Evolutionary conservation across 768 basidiomycete species (phyloP), one percentile per base, ranked within the genome.

Genomic region (Gloeophyllum trabeum): DNA sequence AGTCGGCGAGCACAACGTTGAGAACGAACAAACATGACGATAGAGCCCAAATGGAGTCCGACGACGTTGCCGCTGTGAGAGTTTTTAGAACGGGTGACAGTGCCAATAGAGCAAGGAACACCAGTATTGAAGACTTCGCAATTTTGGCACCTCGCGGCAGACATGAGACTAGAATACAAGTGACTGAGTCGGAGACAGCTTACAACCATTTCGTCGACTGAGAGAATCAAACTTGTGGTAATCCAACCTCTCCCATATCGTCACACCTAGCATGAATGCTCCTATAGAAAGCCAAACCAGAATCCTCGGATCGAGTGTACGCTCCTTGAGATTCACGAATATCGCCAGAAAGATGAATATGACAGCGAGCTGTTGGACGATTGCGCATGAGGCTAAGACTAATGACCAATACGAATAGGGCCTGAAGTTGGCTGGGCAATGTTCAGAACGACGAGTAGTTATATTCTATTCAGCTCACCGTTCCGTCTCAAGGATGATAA

Each of bases 21-120:
- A 96, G 64, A 41, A 76, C 65, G 59, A 97, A 88, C 35, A 98
- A 73, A 40, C 71, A 69, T 3, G 87, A 86, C n/a, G 90, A 77
- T 40, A 97, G 63, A 4, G 94, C 92, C 91, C 91, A 97, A 49
- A 98, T 93, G 22, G 91, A 91, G 59, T 99, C 96, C 10, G 87
- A 87, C 28, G 94, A 96, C 3, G 93, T 97, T 20, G 93, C 89
- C 28, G 88, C 85, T 22, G 91, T 94, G 54, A 99, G 64, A 4
- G 94, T 97, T 54, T 82, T 76, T 43, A 98, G 66, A 6, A 97
- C 85, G 12, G 96, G 96, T 3, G 92, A 82, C 42, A 97, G 69
- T 13, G 91, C 81, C 66, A 96, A 79, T 46, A 99, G 71, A 5
- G 87, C 76, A 19, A 96, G 72, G 54, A 94, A 87, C 49, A 93